Base-by-base conservation (phyloP, 1,284 basidiomycete genomes). In the Salmacisia buchloeana region DNA sequence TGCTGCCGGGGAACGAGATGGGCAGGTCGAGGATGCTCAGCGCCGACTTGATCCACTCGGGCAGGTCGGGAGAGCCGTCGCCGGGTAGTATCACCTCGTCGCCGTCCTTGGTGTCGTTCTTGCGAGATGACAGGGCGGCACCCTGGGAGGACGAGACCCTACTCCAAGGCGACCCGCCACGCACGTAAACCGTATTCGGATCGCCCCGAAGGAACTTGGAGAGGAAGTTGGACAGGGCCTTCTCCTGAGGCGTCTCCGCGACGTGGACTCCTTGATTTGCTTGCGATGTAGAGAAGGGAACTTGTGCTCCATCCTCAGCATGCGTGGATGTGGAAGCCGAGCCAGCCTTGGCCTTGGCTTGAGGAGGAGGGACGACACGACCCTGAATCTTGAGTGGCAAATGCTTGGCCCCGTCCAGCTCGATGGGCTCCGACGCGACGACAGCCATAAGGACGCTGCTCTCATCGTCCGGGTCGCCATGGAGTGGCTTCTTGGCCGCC, bases 1-100 rank as follows among this genome's bases (percentile, higher is more conserved):
- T 69, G 33, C 67, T 68, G 1, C 74, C 74, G 1, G 74, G 74
- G 65, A 76, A 76, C n/a, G 65, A 67, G 63, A 75, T 73, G 34
- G 74, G 73, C 12, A 76, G 23, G 31, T 73, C 67, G 25, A 76
- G 46, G 13, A 71, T 46, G 9, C 73, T 66, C 2, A 76, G 69
- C 18, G 71, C 67, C 21, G 67, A 67, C 45, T 73, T 68, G 45
- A 76, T 68, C 74, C 74, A 76, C 27, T 62, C 68, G 2, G 74
- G 74, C 34, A 76, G 64, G 29, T 54, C 49, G 12, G 64, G 60
- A 27, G 71, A 73, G 0, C 72, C 71, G 1, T 64, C 65, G 39
- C 74, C 74, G 2, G 71, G 71, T 7, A 74, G 61, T 29, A 27
- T 58, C 25, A 41, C 46, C 39, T 63, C 57, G 3, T 63, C 64